Base-by-base conservation (phyloP, 352 stramenopile species). In the Peronospora belbahrii region DNA sequence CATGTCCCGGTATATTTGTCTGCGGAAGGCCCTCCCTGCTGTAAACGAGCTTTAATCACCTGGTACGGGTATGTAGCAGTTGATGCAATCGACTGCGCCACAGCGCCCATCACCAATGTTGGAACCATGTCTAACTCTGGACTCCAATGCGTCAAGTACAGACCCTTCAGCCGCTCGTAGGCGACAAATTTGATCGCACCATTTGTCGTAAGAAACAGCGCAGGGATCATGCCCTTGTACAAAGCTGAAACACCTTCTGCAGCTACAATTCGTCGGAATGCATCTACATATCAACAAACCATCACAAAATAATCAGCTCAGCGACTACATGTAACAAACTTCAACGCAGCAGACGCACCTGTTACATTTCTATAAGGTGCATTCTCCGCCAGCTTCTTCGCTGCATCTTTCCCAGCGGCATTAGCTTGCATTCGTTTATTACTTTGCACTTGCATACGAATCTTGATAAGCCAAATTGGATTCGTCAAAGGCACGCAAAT, bases 381-480 rank as follows among this genome's bases (percentile, higher is more conserved):
- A 53, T 69, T 73, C 42, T 80, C 70, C 14, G 57, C 65, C 13
- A 83, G 30, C 44, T 85, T 83, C 20, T 61, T 56, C 0, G 70
- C 60, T 8, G 62, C 62, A 35, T 88, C 73, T 40, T 87, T 88
- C 19, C 68, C 73, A 11, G 52, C 54, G 0, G 56, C 53, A 10
- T 36, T 50, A 18, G 73, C 63, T 50, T 82, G 56, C 27, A 83
- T 45, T 17, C 70, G 58, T 32, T 64, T 66, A 23, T 66, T 77
- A 34, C 56, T 83, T 44, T 90, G 76, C 17, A 90, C 80, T 83
- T 99, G 94, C 81, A 99, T 93, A 34, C 96, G 77, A 20, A 96
- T 97, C 66, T 99, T 99, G 51, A 99, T 87, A 23, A 99, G 76
- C 95, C 95, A 99, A 27, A 99, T 86, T 13, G 96, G 96, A 77